Base-by-base conservation (phyloP, 805 yeast species). In the Alloascoidea africana region DNA sequence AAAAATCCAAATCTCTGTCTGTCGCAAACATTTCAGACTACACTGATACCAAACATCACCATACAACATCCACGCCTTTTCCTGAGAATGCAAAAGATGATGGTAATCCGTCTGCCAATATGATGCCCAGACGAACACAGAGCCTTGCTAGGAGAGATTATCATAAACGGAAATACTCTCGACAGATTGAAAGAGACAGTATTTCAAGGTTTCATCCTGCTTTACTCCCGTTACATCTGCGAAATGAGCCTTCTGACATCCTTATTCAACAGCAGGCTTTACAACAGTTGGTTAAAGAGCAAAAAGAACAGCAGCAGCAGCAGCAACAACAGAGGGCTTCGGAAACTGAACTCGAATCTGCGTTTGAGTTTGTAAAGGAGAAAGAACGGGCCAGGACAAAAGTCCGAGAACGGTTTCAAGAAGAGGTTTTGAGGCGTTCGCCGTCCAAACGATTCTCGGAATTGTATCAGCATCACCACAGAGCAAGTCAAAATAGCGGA, bases 131-230 rank as follows among this genome's bases (percentile, higher is more conserved):
- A n/a, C n/a, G n/a, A n/a, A n/a, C n/a, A n/a, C n/a, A n/a, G n/a
- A n/a, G n/a, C n/a, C n/a, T n/a, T n/a, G n/a, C 30, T 8, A 23
- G n/a, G n/a, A 23, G n/a, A 23, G n/a, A 23, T 8, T 8, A 23
- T 23, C n/a, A 23, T 23, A 8, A 23, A 8, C n/a, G 13, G 13
- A 23, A 23, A n/a, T 8, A 23, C n/a, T 8, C 8, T 23, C 30
- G n/a, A 23, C 8, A n/a, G 30, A 23, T 8, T 8, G 30, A 23
- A 23, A 23, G n/a, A 23, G 30, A 23, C n/a, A 23, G 30, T 23
- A 23, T 23, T 23, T 23, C 30, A 8, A 23, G 30, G n/a, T 23
- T 23, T 23, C 30, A 23, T 23, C 30, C 30, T 23, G n/a, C 30
- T 23, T n/a, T 23, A 8, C n/a, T 23, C 8, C 30, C 30, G 13